Evolutionary conservation across 2,329 filamentous ascomycete species (phyloP).

Genomic region (Xylaria sp.): DNA sequence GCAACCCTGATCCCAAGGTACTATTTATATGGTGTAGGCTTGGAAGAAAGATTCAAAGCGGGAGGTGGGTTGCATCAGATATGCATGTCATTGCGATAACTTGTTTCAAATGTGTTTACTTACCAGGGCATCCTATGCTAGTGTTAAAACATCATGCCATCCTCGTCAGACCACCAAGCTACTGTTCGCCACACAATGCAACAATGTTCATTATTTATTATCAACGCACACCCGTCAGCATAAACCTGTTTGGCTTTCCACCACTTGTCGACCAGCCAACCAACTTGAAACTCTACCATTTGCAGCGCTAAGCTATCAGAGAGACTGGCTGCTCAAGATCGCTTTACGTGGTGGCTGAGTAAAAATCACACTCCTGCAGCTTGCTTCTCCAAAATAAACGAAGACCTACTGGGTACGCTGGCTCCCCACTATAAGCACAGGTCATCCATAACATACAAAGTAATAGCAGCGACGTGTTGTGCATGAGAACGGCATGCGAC

Average conservation of each 20-base stretch:
- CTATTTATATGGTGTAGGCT: constrained; percentile 13
- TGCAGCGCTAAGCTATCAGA: constrained; percentile 4
- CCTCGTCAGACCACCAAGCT: constrained; percentile 11
- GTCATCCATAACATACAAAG: not conserved
- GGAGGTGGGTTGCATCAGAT: not conserved
- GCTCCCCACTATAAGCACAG: not conserved
- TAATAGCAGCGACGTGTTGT: not conserved
- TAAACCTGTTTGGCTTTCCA: constrained; percentile 6
- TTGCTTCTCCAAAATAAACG: not conserved
- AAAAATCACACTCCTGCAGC: not conserved
- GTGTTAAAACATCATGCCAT: constrained; percentile 9
- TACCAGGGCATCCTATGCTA: not conserved
- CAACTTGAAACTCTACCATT: not conserved
- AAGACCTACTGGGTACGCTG: too few species aligned
- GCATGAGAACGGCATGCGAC: not conserved
- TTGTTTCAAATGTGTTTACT: constrained; percentile 10
- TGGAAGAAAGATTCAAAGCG: constrained; percentile 8
- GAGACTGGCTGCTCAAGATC: not conserved
- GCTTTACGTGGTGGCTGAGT: not conserved
- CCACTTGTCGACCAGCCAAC: constrained; percentile 15
- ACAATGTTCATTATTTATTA: constrained; percentile 1
- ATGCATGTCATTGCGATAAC: constrained; percentile 10
- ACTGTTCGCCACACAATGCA: not conserved
- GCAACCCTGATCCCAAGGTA: not conserved
- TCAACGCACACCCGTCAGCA: not conserved